These are phyloP conservation scores for Salicornia ramosissima DNA, from an alignment of 148 eudicot species.

Conservation along the genomic window DNA sequence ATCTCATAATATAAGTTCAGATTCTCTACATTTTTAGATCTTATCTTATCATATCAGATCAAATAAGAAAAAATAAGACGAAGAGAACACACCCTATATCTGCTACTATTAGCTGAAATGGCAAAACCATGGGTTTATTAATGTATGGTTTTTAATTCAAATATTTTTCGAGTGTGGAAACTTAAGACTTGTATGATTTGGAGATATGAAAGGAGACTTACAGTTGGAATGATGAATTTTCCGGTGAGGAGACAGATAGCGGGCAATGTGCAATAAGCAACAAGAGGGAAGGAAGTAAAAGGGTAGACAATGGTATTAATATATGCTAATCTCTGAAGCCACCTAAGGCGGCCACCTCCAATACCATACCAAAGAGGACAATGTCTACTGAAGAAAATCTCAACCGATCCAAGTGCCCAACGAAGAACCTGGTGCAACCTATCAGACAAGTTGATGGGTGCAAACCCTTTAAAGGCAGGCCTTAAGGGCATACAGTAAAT, in stretches of 20 bases:
- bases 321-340: conserved; percentile 95
- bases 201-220: conserved; percentile 38
- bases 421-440: conserved; percentile 93
- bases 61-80: too few species aligned
- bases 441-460: conserved; percentile 96
- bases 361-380: conserved; percentile 98
- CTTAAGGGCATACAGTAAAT: conserved; percentile 96
- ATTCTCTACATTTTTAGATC: too few species aligned
- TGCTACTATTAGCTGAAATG: too few species aligned
- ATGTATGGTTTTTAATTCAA: too few species aligned
- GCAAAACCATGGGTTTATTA: too few species aligned
- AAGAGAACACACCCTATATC: too few species aligned
- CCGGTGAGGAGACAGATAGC: conserved; percentile 97
- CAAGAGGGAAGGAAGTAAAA: conserved; percentile 86
- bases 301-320: conserved; percentile 96
- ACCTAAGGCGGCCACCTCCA: conserved; percentile 91
- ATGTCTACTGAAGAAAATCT: conserved; percentile 92
- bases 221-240: conserved; percentile 97
- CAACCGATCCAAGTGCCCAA: conserved; percentile 97
- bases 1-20: too few species aligned
- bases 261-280: conserved; percentile 84
- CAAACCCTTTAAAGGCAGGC: conserved; percentile 98
- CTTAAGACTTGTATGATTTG: too few species aligned
- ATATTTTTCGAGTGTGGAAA: too few species aligned
- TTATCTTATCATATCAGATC: too few species aligned